These are phyloP conservation scores for Diaporthe caulivora DNA, from an alignment of 2,329 filamentous ascomycete genomes.

Conservation along the genomic window DNA sequence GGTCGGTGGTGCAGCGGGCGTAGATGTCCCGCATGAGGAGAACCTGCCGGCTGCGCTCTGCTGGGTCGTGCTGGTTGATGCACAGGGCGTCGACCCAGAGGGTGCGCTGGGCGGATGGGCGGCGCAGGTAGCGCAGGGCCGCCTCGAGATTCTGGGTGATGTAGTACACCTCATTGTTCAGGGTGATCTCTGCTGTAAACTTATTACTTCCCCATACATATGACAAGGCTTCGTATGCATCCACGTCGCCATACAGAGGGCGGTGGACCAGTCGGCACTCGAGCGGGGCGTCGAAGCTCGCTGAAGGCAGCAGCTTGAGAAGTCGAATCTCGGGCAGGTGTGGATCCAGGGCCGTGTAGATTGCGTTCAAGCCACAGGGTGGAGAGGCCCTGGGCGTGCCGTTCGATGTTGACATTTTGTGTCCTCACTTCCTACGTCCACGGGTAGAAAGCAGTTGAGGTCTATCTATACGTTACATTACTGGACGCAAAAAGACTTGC, in stretches of 20 bases:
- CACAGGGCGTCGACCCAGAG: slow-evolving; percentile 41
- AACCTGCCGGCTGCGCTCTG: slow-evolving; percentile 39
- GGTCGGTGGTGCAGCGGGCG: background rate
- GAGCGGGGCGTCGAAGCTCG: slow-evolving; percentile 3
- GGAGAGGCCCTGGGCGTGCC: background rate
- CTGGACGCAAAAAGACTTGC: background rate
- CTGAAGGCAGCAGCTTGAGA: slow-evolving; percentile 34
- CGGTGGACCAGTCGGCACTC: slow-evolving; percentile 11
- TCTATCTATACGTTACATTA: background rate
- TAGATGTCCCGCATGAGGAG: slow-evolving; percentile 52
- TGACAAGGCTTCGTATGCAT: slow-evolving; percentile 40
- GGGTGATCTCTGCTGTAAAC: slow-evolving; percentile 11
- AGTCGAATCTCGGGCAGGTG: slow-evolving; percentile 37
- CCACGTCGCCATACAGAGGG: slow-evolving; percentile 15
- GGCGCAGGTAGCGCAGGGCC: slow-evolving; percentile 36
- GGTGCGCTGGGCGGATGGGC: background rate
- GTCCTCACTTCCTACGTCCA: background rate
- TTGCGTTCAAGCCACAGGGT: background rate
- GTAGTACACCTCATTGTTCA: slow-evolving; percentile 13
- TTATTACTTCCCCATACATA: slow-evolving; percentile 39
- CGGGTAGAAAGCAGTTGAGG: background rate
- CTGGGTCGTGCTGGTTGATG: slow-evolving; percentile 40
- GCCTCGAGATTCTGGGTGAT: slow-evolving; percentile 32
- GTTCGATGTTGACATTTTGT: background rate
- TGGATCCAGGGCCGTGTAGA: slow-evolving; percentile 21